phyloP scores from a whole-genome alignment of 1,284 basidiomycete species.

The Sphagnurus paluster region DNA sequence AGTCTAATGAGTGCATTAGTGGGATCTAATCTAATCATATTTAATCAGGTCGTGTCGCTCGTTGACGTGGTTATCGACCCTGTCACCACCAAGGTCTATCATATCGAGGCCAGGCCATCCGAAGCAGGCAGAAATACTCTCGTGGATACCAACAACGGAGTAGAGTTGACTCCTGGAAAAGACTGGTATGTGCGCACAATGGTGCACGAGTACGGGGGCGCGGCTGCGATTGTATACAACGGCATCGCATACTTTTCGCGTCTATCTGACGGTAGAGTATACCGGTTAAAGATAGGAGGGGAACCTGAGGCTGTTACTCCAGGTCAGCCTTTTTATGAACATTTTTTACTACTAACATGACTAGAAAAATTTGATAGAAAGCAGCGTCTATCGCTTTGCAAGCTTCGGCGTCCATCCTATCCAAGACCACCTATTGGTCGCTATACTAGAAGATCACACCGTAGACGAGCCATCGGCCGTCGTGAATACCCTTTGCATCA shows the following conservation, averaged over 20 bases:
- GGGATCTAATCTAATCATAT: constrained; percentile 1
- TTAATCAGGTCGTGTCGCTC: constrained; percentile 9
- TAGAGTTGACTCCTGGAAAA: constrained; percentile 47
- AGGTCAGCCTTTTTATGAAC: constrained; percentile 34
- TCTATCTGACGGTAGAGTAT: constrained; percentile 50
- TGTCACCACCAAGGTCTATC: constrained; percentile 51
- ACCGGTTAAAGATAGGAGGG: constrained; percentile 30
- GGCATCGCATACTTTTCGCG: constrained; percentile 59
- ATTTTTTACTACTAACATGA: no score
- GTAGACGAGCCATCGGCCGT: constrained; percentile 54
- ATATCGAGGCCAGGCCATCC: constrained; percentile 61
- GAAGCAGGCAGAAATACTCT: constrained; percentile 61
- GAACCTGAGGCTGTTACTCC: constrained; percentile 60
- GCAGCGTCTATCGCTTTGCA: constrained; percentile 55
- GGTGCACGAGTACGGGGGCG: constrained; percentile 65
- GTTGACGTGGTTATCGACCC: constrained; percentile 55
- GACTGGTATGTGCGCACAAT: constrained; percentile 57
- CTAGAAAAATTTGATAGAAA: constrained; percentile 10
- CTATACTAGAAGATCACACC: constrained; percentile 71
- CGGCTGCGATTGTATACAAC: constrained; percentile 48
- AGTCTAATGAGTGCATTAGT: constrained; percentile 16
- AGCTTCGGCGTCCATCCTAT: constrained; percentile 49
- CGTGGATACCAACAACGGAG: constrained; percentile 45
- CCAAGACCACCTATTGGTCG: constrained; percentile 45
- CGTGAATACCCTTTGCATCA: constrained; percentile 56